Evolutionary conservation across 1,139 yeast genomes (phyloP).

Genomic region (Geotrichum carabidarum): DNA sequence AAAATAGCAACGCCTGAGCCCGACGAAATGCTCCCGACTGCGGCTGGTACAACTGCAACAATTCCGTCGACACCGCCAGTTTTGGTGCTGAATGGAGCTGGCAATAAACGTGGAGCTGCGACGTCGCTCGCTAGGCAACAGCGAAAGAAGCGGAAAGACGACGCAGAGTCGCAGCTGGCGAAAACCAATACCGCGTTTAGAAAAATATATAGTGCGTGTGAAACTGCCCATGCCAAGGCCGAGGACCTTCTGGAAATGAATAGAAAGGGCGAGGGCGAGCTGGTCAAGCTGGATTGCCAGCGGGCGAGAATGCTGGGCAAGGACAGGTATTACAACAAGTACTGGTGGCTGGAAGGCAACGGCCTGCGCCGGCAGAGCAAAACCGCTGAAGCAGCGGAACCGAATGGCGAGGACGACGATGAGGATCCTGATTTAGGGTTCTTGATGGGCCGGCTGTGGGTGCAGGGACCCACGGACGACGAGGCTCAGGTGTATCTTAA

Average conservation of each 20-base stretch:
- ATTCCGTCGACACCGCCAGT: constrained; percentile 4
- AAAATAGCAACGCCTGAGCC: constrained; percentile 14
- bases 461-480: constrained; percentile 80
- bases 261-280: constrained; percentile 38
- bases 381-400: constrained; percentile 37
- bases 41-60: constrained; percentile 8
- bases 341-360: constrained; percentile 92
- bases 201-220: constrained; percentile 39
- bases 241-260: constrained; percentile 25
- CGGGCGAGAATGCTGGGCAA: constrained; percentile 72
- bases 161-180: constrained; percentile 51
- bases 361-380: constrained; percentile 45
- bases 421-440: constrained; percentile 47
- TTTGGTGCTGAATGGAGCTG: constrained; percentile 11
- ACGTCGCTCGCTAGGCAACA: constrained; percentile 22
- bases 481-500: constrained; percentile 49
- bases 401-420: constrained; percentile 35
- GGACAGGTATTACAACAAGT: constrained; percentile 77
- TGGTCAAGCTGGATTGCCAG: constrained; percentile 56
- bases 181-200: constrained; percentile 46
- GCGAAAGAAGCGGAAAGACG: constrained; percentile 37
- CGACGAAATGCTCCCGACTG: background rate
- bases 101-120: constrained; percentile 21
- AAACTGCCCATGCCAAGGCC: constrained; percentile 20
- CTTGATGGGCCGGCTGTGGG: constrained; percentile 84